Evolutionary conservation across 371 early-diverging fungal genomes (phyloP), one percentile per base, ranked within the genome.

Genomic region (Mortierella sp.): DNA sequence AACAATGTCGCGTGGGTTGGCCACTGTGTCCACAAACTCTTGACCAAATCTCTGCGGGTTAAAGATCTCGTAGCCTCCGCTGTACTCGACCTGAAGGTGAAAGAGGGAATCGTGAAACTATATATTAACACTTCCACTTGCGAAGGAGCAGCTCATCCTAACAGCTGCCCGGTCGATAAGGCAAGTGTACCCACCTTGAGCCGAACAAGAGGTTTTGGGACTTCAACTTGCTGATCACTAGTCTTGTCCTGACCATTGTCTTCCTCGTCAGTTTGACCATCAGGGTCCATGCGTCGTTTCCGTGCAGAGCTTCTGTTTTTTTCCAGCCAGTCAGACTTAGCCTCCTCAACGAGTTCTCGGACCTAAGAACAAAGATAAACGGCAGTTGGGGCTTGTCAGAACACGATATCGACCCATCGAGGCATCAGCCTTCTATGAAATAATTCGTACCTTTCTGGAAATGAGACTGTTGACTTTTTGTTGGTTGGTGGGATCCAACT

Each of bases 1-100:
- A 10, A 99, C 88, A 63, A 98, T 94, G 74, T 99, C 99, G 52
- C 94, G 93, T 1, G 98, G 97, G 87, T 99, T 99, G n/a, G 99
- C 99, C 0, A 99, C 97, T 14, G 89, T 87, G 28, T 95, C 94
- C 11, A 93, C 94, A 90, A 97, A 98, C 57, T 90, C 87, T 73
- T 95, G 93, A 0, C 98, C 97, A 82, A 98, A 97, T 45, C 95
- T 90, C 83, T 94, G 94, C 7, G 96, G 94, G 82, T 98, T 98
- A 84, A 98, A 93, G 42, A 95, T 94, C 65, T 92, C 92, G 81
- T 92, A 96, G 0, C 94, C 96, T 73, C 94, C 96, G 10, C 92
- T 91, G 80, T 99, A 99, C 52, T 97, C 99, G 57, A 97, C 95
- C 92, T 91, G 60, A 26, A 55, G 19, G 26, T 47, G 57, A n/a